These are phyloP conservation scores for Rhodomyrtus tomentosa DNA, from an alignment of 345 rosid species.

Conservation along the genomic window DNA sequence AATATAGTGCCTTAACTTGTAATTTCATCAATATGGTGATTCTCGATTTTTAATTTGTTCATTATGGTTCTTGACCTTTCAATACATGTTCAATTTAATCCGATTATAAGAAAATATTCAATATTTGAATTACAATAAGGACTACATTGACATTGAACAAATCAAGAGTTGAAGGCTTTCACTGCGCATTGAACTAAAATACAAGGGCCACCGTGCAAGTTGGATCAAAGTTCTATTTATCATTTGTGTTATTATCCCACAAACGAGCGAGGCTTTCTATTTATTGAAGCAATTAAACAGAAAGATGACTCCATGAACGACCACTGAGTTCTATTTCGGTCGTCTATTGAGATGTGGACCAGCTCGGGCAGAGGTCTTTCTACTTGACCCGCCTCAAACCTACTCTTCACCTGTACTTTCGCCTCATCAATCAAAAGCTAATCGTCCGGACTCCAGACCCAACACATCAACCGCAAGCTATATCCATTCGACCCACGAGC, in stretches of 20 bases:
- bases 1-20: too few relatives aligned
- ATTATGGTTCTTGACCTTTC: too few relatives aligned
- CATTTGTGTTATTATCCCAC: too few relatives aligned
- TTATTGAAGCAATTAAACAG: not conserved
- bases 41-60: too few relatives aligned
- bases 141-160: too few relatives aligned
- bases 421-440: not conserved
- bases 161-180: accelerated
- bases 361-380: not conserved
- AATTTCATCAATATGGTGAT: too few relatives aligned
- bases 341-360: not conserved
- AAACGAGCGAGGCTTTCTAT: not conserved
- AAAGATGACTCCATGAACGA: not conserved
- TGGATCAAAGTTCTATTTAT: too few relatives aligned
- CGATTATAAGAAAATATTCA: too few relatives aligned
- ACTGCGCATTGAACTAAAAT: too few relatives aligned
- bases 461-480: not conserved
- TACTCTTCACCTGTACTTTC: not conserved
- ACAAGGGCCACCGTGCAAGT: accelerated
- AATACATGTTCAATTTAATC: too few relatives aligned
- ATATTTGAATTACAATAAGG: too few relatives aligned
- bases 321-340: not conserved
- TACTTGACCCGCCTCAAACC: not conserved
- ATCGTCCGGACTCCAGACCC: not conserved
- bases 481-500: not conserved